These are phyloP conservation scores for Phialemoniopsis sp. DNA, from an alignment of 2,329 filamentous ascomycete genomes.

Conservation along the genomic window DNA sequence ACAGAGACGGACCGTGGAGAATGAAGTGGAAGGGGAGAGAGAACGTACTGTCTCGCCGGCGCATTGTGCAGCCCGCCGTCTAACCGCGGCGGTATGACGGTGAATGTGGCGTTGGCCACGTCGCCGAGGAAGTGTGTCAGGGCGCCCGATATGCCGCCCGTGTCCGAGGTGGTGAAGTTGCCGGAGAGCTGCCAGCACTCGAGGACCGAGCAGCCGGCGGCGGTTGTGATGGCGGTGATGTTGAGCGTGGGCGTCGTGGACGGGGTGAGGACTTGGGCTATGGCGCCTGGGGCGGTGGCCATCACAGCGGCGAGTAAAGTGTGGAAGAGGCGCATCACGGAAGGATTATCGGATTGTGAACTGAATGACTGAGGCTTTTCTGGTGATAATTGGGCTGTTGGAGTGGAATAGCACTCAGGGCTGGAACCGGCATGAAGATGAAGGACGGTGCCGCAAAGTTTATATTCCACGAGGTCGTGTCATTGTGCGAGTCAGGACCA, in stretches of 20 bases:
- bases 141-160: constrained; percentile 25
- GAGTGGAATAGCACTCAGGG: no score
- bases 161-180: constrained; percentile 22
- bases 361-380: no score
- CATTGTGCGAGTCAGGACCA: no score
- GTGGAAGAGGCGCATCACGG: no score
- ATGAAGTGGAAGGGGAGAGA: not conserved
- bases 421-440: no score
- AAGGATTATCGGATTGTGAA: no score
- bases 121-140: constrained; percentile 23
- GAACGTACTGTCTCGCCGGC: constrained; percentile 32
- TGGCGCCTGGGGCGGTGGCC: no score
- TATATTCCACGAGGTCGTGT: no score
- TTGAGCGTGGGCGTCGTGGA: constrained; percentile 23
- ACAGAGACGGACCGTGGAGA: not conserved
- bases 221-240: constrained; percentile 32
- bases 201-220: constrained; percentile 30
- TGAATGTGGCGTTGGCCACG: constrained; percentile 20
- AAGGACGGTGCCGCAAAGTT: no score
- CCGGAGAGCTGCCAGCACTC: constrained; percentile 43
- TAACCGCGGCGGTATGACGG: constrained; percentile 27
- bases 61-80: constrained; percentile 36
- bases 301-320: no score
- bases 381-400: no score
- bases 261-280: no score